These are phyloP conservation scores for Glycine tomentella DNA, from an alignment of 306 rosid genomes.

Conservation along the genomic window DNA sequence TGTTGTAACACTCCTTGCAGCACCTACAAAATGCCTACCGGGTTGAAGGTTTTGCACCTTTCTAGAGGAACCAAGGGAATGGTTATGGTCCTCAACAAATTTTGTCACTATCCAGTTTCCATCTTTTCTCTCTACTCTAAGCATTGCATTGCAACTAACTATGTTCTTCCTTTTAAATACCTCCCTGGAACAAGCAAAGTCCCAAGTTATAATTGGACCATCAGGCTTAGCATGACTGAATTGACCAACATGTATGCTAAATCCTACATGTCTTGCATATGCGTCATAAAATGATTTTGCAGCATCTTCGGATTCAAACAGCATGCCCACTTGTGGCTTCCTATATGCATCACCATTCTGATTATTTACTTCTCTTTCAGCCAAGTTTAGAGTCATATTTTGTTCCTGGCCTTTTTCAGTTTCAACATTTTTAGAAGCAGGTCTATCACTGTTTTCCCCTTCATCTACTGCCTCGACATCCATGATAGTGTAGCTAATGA, in stretches of 20 bases:
- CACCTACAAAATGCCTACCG: slow-evolving; percentile 75
- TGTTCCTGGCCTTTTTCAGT: slow-evolving; percentile 45
- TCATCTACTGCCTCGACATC: slow-evolving; percentile 58
- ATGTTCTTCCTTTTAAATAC: slow-evolving; percentile 69
- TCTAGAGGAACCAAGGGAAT: slow-evolving; percentile 61
- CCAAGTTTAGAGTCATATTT: slow-evolving; percentile 40
- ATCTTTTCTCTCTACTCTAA: slow-evolving; percentile 73
- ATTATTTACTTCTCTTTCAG: slow-evolving; percentile 52
- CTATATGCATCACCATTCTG: slow-evolving; percentile 53
- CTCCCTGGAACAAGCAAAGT: slow-evolving; percentile 77
- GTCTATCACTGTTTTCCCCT: slow-evolving; percentile 51
- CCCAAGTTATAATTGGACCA: slow-evolving; percentile 83
- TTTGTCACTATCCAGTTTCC: slow-evolving; percentile 67
- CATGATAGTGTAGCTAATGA: slow-evolving; percentile 48
- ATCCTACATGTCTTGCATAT: slow-evolving; percentile 67
- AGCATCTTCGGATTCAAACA: slow-evolving; percentile 71
- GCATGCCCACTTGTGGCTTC: slow-evolving; percentile 74
- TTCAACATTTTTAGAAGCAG: slow-evolving; percentile 47
- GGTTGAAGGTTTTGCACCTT: slow-evolving; percentile 70
- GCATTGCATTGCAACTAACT: slow-evolving; percentile 81
- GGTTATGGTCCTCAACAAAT: slow-evolving; percentile 84
- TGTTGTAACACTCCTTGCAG: slow-evolving; percentile 57
- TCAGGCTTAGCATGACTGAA: slow-evolving; percentile 72
- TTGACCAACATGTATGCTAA: slow-evolving; percentile 73
- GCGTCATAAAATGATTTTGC: slow-evolving; percentile 71